Evolutionary conservation across 345 rosid genomes (phyloP).

Genomic region (Cardamine occulta): DNA sequence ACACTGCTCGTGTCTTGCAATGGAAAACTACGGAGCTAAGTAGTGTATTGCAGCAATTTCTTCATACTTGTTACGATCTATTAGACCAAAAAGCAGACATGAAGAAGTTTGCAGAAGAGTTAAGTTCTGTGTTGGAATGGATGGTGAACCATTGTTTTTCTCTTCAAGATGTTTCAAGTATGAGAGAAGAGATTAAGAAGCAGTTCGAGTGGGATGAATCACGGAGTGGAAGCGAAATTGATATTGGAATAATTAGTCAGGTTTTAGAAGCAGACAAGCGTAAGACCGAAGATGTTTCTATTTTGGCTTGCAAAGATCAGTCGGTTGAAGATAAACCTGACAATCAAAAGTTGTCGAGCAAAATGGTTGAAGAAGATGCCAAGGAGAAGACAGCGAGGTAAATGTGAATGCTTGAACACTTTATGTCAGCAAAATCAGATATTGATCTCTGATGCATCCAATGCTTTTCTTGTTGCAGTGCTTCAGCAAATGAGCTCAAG

Average conservation of each 20-base stretch:
- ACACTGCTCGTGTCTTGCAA: conserved; percentile 77
- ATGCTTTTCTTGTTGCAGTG: conserved; percentile 51
- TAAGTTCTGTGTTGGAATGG: conserved; percentile 75
- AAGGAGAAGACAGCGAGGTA: conserved; percentile 41
- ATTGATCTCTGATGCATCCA: conserved; percentile 33
- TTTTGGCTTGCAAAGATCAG: conserved; percentile 36
- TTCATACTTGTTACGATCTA: conserved; percentile 66
- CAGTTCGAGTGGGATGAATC: conserved; percentile 73
- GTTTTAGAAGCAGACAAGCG: conserved; percentile 49
- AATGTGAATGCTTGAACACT: conserved; percentile 39
- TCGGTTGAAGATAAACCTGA: conserved; percentile 19
- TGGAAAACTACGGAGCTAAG: conserved; percentile 84
- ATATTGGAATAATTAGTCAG: conserved; percentile 48
- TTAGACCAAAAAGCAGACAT: conserved; percentile 62
- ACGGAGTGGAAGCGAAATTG: conserved; percentile 67
- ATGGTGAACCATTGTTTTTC: conserved; percentile 86
- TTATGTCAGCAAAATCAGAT: conserved; percentile 36
- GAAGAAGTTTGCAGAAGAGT: conserved; percentile 62
- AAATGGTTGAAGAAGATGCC: conserved; percentile 41
- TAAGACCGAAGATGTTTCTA: conserved; percentile 21
- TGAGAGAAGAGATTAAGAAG: conserved; percentile 71
- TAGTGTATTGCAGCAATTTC: conserved; percentile 59
- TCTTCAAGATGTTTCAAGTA: conserved; percentile 92
- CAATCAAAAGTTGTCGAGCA: conserved; percentile 38
- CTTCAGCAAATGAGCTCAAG: conserved; percentile 49